Evolutionary conservation across 768 basidiomycete species (phyloP).

Genomic region (Symmetrospora coprosmae): DNA sequence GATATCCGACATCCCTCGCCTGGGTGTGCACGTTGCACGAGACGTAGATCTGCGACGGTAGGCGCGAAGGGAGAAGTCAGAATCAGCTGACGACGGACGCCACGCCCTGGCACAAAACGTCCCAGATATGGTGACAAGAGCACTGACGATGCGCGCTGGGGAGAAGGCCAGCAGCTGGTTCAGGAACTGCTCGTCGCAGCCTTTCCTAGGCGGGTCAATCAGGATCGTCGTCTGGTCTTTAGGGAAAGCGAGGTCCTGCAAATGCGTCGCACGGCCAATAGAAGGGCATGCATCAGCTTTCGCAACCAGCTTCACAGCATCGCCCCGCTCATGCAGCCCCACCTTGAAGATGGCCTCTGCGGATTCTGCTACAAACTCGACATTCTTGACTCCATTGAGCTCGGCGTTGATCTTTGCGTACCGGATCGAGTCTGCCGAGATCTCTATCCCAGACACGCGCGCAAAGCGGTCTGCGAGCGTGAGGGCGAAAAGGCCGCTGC

Average conservation of each 20-base stretch:
- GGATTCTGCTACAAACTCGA: conserved; percentile 60
- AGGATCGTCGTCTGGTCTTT: conserved; percentile 53
- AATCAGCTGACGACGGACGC: background rate
- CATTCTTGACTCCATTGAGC: conserved; percentile 46
- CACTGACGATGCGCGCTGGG: conserved; percentile 46
- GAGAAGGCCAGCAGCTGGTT: conserved; percentile 59
- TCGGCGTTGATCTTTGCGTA: conserved; percentile 40
- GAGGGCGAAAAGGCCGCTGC: conserved; percentile 74
- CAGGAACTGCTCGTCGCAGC: conserved; percentile 62
- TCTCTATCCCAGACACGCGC: conserved; percentile 75
- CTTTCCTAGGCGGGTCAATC: conserved; percentile 87
- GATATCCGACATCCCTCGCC: conserved; percentile 60
- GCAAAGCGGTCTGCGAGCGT: conserved; percentile 60
- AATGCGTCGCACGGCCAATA: background rate
- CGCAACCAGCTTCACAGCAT: background rate
- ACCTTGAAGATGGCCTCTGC: conserved; percentile 65
- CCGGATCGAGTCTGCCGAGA: conserved; percentile 40
- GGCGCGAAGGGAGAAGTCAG: background rate
- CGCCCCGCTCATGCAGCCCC: conserved; percentile 43
- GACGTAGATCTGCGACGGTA: conserved; percentile 25
- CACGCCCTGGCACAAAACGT: background rate
- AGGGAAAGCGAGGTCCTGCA: conserved; percentile 44
- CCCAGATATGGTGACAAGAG: conserved; percentile 43
- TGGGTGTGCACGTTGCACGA: conserved; percentile 33
- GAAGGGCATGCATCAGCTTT: background rate